Base-by-base conservation (phyloP, 2,329 filamentous ascomycete genomes). In the Didymosphaeria variabile region DNA sequence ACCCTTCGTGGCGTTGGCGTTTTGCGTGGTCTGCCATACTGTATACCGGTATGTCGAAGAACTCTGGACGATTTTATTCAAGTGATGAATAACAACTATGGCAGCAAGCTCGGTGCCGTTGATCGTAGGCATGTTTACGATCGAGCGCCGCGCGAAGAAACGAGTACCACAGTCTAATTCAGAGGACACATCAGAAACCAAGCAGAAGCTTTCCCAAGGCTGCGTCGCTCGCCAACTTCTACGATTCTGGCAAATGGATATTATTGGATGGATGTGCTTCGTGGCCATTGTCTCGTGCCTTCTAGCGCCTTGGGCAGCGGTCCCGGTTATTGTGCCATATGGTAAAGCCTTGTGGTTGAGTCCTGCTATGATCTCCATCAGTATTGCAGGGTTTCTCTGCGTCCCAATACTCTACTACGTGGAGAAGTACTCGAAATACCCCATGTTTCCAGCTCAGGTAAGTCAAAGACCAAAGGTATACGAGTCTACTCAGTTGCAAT, bases 371-470 rank as follows among this genome's bases (percentile, higher is more conserved):
- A 44, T 54, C 36, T 12, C 13, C 36, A 15, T 54, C 9, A n/a
- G n/a, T 17, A 19, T 8, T 29, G 10, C 23, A 2, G 51, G 51
- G 3, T 8, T 44, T 6, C 23, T 42, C 13, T 42, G 36, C 15
- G 26, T 44, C 13, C 21, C 36, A 1, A 15, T 44, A 19, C 42
- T 54, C 23, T 54, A 54, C 36, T 54, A 31, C 23, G 51, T 29
- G 51, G 36, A 54, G 36, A 54, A 44, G 23, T 26, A 19, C n/a
- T 21, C 51, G 8, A 54, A 42, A 6, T 54, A 54, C n/a, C 36
- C 51, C 19, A 42, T 54, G 51, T 54, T 54, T 12, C 51, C 51
- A 40, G 6, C 2, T 19, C 19, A 54, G 51, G 51, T 54, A 44
- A 44, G 51, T 19, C 9, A 44, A 38, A 5, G 1, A 26, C 19